Evolutionary conservation across 768 basidiomycete species (phyloP).

Genomic region (Pulveroboletus sp.): DNA sequence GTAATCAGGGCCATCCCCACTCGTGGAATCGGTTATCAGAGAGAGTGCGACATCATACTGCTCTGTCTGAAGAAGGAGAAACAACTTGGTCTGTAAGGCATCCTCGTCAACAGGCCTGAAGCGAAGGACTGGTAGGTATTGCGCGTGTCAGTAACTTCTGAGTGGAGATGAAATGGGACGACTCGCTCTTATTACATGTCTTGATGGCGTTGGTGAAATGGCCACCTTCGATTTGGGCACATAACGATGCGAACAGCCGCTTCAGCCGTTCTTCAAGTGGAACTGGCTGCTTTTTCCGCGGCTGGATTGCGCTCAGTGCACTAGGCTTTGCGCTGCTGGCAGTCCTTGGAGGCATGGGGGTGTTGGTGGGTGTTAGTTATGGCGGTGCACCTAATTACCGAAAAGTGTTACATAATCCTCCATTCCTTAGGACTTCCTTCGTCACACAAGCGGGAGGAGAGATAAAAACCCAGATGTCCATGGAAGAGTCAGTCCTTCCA

Average conservation of each 20-base stretch:
- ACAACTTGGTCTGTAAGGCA: conserved; percentile 79
- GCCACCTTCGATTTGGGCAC: conserved; percentile 87
- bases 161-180: conserved; percentile 18
- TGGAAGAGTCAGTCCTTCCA: conserved; percentile 43
- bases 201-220: conserved; percentile 81
- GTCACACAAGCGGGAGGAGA: neutral
- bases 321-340: conserved; percentile 4
- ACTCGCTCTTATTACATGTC: conserved; percentile 88
- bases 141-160: conserved; percentile 17
- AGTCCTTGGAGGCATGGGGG: conserved; percentile 20
- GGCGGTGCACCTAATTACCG: conserved; percentile 23
- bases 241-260: conserved; percentile 71
- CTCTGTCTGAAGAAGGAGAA: conserved; percentile 82
- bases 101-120: conserved; percentile 64
- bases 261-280: conserved; percentile 34
- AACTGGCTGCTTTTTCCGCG: conserved; percentile 22
- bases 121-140: conserved; percentile 53
- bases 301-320: conserved; percentile 3
- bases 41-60: conserved; percentile 67
- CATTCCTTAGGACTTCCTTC: neutral
- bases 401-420: conserved; percentile 17
- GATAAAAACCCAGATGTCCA: conserved; percentile 40
- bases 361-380: neutral
- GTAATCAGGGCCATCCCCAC: conserved; percentile 10
- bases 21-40: conserved; percentile 38